Evolutionary conservation across 345 rosid species (phyloP).

Genomic region (Euphorbia lathyris): DNA sequence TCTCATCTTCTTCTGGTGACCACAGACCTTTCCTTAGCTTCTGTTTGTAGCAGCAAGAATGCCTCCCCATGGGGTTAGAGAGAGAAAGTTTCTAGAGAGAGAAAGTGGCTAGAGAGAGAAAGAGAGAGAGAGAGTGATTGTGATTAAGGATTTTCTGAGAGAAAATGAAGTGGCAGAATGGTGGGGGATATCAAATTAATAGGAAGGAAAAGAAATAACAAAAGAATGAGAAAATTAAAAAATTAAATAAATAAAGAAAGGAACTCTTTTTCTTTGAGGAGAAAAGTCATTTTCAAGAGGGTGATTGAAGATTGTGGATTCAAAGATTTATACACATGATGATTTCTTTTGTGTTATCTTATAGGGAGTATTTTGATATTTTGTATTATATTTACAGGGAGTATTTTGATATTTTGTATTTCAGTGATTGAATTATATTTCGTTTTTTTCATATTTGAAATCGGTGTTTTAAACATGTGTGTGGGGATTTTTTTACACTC

Average conservation of each 20-base stretch:
- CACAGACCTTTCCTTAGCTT: conserved; percentile 81
- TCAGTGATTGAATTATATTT: too few relatives aligned
- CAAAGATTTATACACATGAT: conserved; percentile 14
- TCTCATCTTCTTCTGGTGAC: conserved; percentile 93
- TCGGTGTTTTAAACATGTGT: too few relatives aligned
- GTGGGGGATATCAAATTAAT: conserved; percentile 37
- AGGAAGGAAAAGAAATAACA: conserved; percentile 7
- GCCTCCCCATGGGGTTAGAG: conserved; percentile 58
- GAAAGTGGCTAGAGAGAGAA: neutral
- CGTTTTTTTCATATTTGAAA: too few relatives aligned
- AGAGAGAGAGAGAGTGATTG: conserved; percentile 8
- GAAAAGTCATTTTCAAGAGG: conserved; percentile 33
- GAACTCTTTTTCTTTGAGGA: neutral
- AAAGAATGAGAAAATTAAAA: too few relatives aligned
- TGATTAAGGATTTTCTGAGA: conserved; percentile 15
- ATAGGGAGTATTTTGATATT: too few relatives aligned
- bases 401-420: too few relatives aligned
- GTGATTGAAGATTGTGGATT: conserved; percentile 28
- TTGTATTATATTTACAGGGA: too few relatives aligned
- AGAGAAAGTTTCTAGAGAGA: conserved; percentile 7
- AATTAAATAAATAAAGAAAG: conserved; percentile 1
- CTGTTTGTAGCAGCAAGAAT: conserved; percentile 76
- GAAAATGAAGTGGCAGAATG: conserved; percentile 34
- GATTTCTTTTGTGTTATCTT: neutral
- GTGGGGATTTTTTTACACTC: too few relatives aligned